Conservation (phyloP, 192 early-diverging fungal genomes). For the Gryganskiella cystojenkinii region DNA sequence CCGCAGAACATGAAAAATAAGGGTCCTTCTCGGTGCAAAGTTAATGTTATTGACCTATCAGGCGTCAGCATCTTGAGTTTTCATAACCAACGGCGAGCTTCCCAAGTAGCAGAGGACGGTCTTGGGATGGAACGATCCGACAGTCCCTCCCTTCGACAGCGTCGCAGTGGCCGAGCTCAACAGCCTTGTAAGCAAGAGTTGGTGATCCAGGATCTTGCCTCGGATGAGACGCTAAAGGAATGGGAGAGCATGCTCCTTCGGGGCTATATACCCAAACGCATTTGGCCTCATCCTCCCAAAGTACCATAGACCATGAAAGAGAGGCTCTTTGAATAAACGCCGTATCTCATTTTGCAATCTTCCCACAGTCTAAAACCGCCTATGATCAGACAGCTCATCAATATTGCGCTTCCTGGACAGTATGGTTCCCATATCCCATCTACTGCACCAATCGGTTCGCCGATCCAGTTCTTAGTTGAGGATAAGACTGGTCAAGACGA, state of each 20-base stretch:
- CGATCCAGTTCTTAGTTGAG: too few species aligned
- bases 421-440: too few species aligned
- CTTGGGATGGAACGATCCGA: neutral
- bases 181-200: neutral
- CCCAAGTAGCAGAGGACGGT: neutral
- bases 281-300: constrained; percentile 15
- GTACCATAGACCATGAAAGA: too few species aligned
- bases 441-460: too few species aligned
- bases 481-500: too few species aligned
- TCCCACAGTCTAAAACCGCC: too few species aligned
- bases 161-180: neutral
- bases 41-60: constrained; percentile 29
- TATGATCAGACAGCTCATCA: too few species aligned
- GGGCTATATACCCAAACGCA: constrained; percentile 18
- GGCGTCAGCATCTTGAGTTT: constrained; percentile 18
- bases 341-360: too few species aligned
- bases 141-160: neutral
- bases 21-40: neutral
- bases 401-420: too few species aligned
- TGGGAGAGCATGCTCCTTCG: constrained; percentile 27
- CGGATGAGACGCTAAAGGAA: constrained; percentile 33
- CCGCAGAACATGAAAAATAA: neutral
- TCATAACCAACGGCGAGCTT: constrained; percentile 15
- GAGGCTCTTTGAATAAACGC: too few species aligned
- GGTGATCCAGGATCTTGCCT: constrained; percentile 26